Base-by-base conservation (phyloP, 1,139 yeast species). In the Debaryomycetaceae sp. region DNA sequence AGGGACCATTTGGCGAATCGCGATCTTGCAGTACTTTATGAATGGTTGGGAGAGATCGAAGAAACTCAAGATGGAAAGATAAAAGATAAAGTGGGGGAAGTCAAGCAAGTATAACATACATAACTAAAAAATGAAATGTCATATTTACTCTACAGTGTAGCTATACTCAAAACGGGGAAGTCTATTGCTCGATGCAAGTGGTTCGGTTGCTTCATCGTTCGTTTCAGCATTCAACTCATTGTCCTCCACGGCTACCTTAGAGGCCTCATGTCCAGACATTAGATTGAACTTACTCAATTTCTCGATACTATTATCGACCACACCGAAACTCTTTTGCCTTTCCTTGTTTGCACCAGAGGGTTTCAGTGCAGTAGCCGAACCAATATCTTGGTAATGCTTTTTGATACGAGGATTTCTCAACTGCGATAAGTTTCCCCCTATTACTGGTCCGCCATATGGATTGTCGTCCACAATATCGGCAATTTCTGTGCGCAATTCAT, bases 21-120 rank as follows among this genome's bases (percentile, higher is more conserved):
- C 40, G 78, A 73, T 55, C 69, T 73, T 59, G 75, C 69, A n/a
- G 78, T 73, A 2, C 66, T 73, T 48, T 73, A 60, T 48, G 75
- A 73, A 53, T 73, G 77, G 76, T 61, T 73, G 41, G 78, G 73
- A 9, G 23, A 29, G 17, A 24, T 41, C 22, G 36, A 37, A 14
- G 24, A 22, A 17, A 37, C 37, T 20, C 37, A 37, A 24, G 34
- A 41, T n/a, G 43, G 43, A 17, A 41, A 41, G 13, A 13, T 41
- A 7, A 41, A 36, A 14, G 43, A 41, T 36, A 36, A 41, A 41
- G 20, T 36, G 29, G 13, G 27, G 9, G 35, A 13, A 24, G n/a
- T 24, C 14, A 20, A 24, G 11, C 24, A 24, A 36, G 20, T 37
- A n/a, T n/a, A 20, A 33, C 13, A 14, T 17, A 20, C 22, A 36